Base-by-base conservation (phyloP, 345 rosid species). In the Excoecaria cochinchinensis region DNA sequence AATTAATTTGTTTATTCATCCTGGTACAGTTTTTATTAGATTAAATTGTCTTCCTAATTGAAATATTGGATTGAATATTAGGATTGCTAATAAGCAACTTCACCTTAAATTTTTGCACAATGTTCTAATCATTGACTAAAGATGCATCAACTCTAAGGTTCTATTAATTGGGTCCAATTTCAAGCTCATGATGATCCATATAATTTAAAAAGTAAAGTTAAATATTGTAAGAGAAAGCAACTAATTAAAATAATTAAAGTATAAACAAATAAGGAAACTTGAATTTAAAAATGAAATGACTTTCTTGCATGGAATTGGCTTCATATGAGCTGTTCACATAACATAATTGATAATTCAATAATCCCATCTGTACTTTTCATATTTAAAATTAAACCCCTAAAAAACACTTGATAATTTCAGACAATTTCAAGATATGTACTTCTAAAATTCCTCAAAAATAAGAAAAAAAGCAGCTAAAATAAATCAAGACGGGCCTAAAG, bases 381-480 rank as follows among this genome's bases (percentile, higher is more conserved):
- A 31, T 31, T 31, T 31, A 31, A 31, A 31, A 31, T 31, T 31
- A 31, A 31, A 31, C 31, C 31, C 31, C 31, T 0, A 31, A 31
- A 31, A 31, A 31, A 31, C 31, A 31, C 31, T 31, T 31, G 31
- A 31, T 31, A 31, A 31, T 31, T 31, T 31, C 31, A 31, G 31
- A 31, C 2, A 31, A 31, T 31, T 31, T 31, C 31, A 31, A 2
- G 50, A 16, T 80, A 78, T 78, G 71, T 80, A 74, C 81, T 73
- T 64, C 74, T 71, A 56, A 73, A 55, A 31, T 0, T 31, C 31
- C 31, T 31, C 31, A 60, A 40, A 24, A 44, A 44, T 52, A 48
- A 59, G 6, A 36, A 40, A 0, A 36, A 17, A 22, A 39, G 16
- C 3, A 65, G 31, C 44, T 53, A 42, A 42, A 57, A 11, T 3